phyloP scores from a whole-genome alignment of 495 filamentous ascomycete genomes.

The Apodospora peruviana region DNA sequence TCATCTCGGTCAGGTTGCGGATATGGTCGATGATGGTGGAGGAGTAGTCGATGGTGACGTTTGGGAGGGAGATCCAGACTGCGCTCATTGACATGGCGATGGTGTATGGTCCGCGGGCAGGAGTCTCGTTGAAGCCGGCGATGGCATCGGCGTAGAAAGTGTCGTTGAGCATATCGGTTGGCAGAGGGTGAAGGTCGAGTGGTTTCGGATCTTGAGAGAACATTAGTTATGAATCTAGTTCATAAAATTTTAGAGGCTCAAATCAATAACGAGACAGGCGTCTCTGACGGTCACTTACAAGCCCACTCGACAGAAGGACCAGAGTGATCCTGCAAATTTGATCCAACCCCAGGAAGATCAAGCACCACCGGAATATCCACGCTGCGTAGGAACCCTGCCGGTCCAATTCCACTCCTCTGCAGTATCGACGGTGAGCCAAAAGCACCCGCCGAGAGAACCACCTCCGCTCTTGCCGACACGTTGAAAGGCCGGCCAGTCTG shows the following conservation, averaged over 20 bases:
- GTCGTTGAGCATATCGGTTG: neutral
- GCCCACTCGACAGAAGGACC: neutral
- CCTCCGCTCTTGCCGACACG: constrained; percentile 12
- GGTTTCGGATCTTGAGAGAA: constrained; percentile 2
- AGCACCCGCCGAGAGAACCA: constrained; percentile 11
- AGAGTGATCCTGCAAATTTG: constrained; percentile 10
- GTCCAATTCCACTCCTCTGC: constrained; percentile 10
- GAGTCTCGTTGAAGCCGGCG: constrained; percentile 6
- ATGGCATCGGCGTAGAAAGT: constrained; percentile 4
- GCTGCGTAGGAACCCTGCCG: neutral
- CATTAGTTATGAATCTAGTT: too few relatives aligned
- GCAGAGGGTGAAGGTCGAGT: neutral
- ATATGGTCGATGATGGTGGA: neutral
- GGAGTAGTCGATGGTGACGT: constrained; percentile 4
- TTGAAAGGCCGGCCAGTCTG: too few relatives aligned
- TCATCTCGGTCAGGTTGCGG: neutral
- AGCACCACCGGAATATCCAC: constrained; percentile 1
- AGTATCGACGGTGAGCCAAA: constrained; percentile 9
- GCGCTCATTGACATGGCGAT: constrained; percentile 11
- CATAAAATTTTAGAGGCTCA: neutral
- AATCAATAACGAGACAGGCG: neutral
- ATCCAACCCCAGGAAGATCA: constrained; percentile 12
- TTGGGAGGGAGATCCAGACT: constrained; percentile 5
- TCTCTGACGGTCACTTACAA: neutral
- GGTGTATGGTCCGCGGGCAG: constrained; percentile 16